Percentiles rank a stretch among this genome's conserved stretches.
These are phyloP conservation scores for Hemisphaericaspora xylofermentans DNA, from an alignment of 1,139 yeast genomes.

Conservation along the genomic window DNA sequence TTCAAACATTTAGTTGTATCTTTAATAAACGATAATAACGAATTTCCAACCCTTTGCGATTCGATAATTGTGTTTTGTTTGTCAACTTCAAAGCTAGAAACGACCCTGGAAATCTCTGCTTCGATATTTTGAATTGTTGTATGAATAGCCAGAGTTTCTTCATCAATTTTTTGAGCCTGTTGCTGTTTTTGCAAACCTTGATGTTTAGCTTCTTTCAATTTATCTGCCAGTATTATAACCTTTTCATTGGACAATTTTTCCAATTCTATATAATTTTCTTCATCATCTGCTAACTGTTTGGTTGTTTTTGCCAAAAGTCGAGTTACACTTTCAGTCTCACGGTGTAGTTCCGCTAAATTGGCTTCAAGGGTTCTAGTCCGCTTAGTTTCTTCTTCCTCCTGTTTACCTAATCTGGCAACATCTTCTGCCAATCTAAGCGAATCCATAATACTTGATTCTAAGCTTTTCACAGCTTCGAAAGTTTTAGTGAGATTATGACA, in stretches of 20 bases:
- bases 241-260: not conserved
- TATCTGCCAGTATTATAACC: not conserved
- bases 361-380: not conserved
- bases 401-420: constrained; percentile 41
- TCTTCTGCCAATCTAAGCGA: constrained; percentile 58
- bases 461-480: constrained; percentile 43
- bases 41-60: not conserved
- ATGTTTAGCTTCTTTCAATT: not conserved
- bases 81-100: constrained; percentile 1
- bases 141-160: not conserved
- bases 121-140: constrained; percentile 1
- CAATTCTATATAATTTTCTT: not conserved
- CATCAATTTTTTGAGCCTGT: not conserved
- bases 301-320: not conserved
- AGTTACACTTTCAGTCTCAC: not conserved
- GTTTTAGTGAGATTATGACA: constrained; percentile 55
- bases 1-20: not conserved
- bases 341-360: not conserved
- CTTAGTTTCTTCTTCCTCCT: constrained; percentile 48
- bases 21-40: not conserved
- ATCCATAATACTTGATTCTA: constrained; percentile 52
- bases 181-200: not conserved
- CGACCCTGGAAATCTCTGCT: not conserved
- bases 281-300: not conserved
- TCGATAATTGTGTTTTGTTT: not conserved